A percentile compares a stretch with the other conserved stretches of the same genome.
These are phyloP conservation scores for Purshia tridentata DNA, from an alignment of 306 rosid genomes.

Conservation along the genomic window DNA sequence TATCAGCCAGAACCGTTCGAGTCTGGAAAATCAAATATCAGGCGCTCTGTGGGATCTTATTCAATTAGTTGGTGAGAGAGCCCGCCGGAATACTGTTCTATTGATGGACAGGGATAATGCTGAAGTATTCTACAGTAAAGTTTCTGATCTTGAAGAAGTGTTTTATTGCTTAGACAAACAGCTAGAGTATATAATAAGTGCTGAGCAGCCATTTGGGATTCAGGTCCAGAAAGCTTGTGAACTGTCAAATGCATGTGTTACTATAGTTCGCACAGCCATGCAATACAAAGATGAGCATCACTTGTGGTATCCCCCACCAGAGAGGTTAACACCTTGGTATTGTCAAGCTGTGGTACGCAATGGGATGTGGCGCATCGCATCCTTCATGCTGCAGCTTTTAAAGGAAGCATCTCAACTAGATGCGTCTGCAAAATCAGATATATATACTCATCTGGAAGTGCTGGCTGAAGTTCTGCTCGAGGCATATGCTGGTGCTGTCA, in stretches of 20 bases:
- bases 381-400: constrained; percentile 67
- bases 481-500: constrained; percentile 83
- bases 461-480: constrained; percentile 82
- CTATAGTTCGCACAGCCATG: constrained; percentile 59
- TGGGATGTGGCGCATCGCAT: constrained; percentile 80
- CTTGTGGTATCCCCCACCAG: constrained; percentile 98
- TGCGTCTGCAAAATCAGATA: constrained; percentile 52
- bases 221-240: constrained; percentile 87
- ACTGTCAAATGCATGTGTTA: constrained; percentile 81
- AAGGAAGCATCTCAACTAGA: constrained; percentile 70
- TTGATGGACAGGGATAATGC: constrained; percentile 98
- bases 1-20: constrained; percentile 70
- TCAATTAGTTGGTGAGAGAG: constrained; percentile 89
- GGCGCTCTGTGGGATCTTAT: constrained; percentile 98
- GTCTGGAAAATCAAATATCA: constrained; percentile 57
- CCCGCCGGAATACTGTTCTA: constrained; percentile 85
- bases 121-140: constrained; percentile 94
- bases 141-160: constrained; percentile 86
- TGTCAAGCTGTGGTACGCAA: constrained; percentile 74
- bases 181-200: constrained; percentile 64
- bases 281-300: constrained; percentile 69
- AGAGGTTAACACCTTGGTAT: constrained; percentile 89
- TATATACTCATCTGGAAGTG: constrained; percentile 66
- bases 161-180: constrained; percentile 81
- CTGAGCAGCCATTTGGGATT: constrained; percentile 61